Base-by-base conservation (phyloP, 1,284 basidiomycete species). In the Tilletia walkeri region DNA sequence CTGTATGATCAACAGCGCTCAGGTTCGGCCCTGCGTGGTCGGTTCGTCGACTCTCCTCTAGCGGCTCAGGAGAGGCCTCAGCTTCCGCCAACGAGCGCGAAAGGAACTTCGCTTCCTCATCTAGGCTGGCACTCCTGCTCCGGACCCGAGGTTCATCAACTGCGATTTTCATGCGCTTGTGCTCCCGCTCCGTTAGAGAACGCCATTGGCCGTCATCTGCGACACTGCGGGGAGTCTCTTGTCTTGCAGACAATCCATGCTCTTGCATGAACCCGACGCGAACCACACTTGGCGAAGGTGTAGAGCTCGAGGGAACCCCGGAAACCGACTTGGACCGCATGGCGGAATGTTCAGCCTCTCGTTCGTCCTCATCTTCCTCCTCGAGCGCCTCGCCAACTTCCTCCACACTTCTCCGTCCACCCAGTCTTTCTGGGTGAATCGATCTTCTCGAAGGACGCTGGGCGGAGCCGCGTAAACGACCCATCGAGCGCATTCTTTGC, bases 131-230 rank as follows among this genome's bases (percentile, higher is more conserved):
- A 16, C 34, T 63, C 12, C 34, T 41, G 30, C 59, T 39, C 14
- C 34, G 7, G 30, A 7, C 12, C 16, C 16, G 14, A 39, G 59
- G 36, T 20, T 34, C 59, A 2, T 63, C 59, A 1, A 38, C 10
- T 12, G 4, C 59, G 20, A 63, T 41, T 20, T 63, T 63, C 5
- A 63, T 36, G 7, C 59, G 59, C 59, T 63, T 63, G 59, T 63
- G 59, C 36, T 63, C 59, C 4, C 59, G 59, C 36, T 63, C 59
- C 18, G 16, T n/a, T 53, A 2, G 2, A 53, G 18, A 18, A 45
- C 9, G 6, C 50, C 12, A 9, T 10, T 18, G 18, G 20, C 5
- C 50, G n/a, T 18, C 50, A 3, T 18, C 50, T 53, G 18, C 18
- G n/a, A 18, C 10, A 18, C 12, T 7, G 7, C 50, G 50, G n/a